Evolutionary conservation across 2,329 filamentous ascomycete genomes (phyloP), one percentile per base, ranked within the genome.

Genomic region (Penicillium sp.): DNA sequence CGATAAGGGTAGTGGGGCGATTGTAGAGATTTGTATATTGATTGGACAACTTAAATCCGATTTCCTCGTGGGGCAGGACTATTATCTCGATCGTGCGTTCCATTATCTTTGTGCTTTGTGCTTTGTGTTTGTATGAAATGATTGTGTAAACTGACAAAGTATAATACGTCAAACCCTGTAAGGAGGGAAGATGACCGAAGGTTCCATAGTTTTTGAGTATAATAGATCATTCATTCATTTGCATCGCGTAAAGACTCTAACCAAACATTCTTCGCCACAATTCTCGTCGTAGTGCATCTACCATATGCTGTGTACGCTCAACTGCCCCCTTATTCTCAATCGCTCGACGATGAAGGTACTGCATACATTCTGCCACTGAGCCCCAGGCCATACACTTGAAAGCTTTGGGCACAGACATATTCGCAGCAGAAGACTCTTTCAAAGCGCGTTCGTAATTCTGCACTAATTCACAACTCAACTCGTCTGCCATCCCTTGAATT

Each of bases 401-500:
- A 6, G 80, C 78, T 55, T 71, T 75, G 20, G 77, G 77, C 18
- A 53, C 41, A 1, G 49, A 51, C 12, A 60, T 75, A 52, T 70
- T 74, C 20, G 75, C 75, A 25, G 33, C 43, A 8, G 49, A 47
- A 54, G 54, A 51, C 25, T 58, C 37, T 53, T 57, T 50, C 51
- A 62, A 12, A 11, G 56, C 57, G 2, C 53, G 57, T 60, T 54
- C 65, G 61, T 57, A 69, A 64, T 54, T 59, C 51, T 58, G 55
- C 40, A 83, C 71, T 0, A 84, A 67, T 15, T 76, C 73, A 60
- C 81, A 80, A 20, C 86, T 89, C 49, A 96, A 84, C 69, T 96
- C 91, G 65, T 96, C 92, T 1, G 91, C 92, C 92, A 96, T 96
- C 22, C 92, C 91, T 75, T 91, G 87, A 2, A 96, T 82, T 75